Base-by-base conservation (phyloP, 2,329 filamentous ascomycete species). In the Nemania sp. region DNA sequence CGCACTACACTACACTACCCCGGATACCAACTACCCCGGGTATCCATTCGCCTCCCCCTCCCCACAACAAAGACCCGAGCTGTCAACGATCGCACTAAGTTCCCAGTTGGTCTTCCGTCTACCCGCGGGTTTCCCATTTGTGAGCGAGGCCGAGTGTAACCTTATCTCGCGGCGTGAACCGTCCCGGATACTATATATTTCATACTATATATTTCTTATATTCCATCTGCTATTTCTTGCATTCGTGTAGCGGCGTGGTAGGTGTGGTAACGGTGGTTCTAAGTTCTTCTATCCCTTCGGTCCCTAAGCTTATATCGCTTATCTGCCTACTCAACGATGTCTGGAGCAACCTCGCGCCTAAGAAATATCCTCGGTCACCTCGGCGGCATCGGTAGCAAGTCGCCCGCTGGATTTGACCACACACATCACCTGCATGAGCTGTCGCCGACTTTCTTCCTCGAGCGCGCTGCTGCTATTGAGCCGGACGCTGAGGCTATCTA, bases 401-500 rank as follows among this genome's bases (percentile, higher is more conserved):
- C 77, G 59, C 78, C 80, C 63, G 82, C 80, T 59, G 82, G 72
- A 78, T 82, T 75, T 78, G 80, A 73, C 64, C 81, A 83, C 68
- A 84, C 83, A 71, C 79, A 84, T 76, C 89, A 93, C 79, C 87
- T 92, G 75, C 92, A 95, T 80, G 89, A 91, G 18, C 88, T 98
- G 32, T 94, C 93, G 1, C 95, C 95, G 0, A 97, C 94, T 2
- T 90, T 89, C 79, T 98, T 97, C 79, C 84, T 97, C 24, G 92
- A 93, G 72, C 90, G 95, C 61, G 94, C 95, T 20, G 94, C 94
- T 6, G 85, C 88, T 53, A 96, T 98, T 75, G 95, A 98, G 80
- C 95, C 95, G 5, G 84, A 94, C 76, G 93, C 92, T 13, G 86
- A 90, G 73, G 95, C 94, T 41, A 92, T 98, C 76, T 90, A 94